These are phyloP conservation scores for Monosporascus ibericus DNA, from an alignment of 2,329 filamentous ascomycete genomes.

Conservation along the genomic window DNA sequence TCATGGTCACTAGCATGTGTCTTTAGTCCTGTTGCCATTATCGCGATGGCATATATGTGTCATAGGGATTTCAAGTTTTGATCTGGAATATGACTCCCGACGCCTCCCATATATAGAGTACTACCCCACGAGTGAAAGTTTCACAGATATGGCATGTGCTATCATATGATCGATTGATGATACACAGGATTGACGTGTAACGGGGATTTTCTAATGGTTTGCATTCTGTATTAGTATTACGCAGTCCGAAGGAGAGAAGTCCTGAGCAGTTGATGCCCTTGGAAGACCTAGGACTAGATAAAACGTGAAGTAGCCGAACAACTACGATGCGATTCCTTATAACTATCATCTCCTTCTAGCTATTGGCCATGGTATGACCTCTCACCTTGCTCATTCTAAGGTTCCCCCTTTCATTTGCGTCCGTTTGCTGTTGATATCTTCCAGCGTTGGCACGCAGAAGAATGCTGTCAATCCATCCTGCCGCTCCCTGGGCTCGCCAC, in stretches of 20 bases:
- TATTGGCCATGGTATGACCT: too few relatives aligned
- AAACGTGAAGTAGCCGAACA: not conserved
- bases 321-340: too few relatives aligned
- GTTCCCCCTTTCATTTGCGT: not conserved
- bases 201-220: not conserved
- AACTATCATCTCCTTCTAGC: too few relatives aligned
- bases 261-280: not conserved
- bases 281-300: not conserved
- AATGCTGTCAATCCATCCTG: not conserved
- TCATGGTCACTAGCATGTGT: too few relatives aligned
- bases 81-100: not conserved
- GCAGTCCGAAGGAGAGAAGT: not conserved
- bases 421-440: not conserved
- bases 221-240: not conserved
- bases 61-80: not conserved
- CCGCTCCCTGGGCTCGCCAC: not conserved
- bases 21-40: too few relatives aligned
- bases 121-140: not conserved
- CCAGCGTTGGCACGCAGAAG: constrained; percentile 2
- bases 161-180: not conserved
- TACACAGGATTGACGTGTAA: too few relatives aligned
- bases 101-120: not conserved
- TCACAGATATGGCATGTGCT: not conserved
- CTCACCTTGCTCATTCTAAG: too few relatives aligned
- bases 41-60: too few relatives aligned